Evolutionary conservation across 768 basidiomycete species (phyloP), one percentile per base, ranked within the genome.

Genomic region (Rossbeevera mucosa): DNA sequence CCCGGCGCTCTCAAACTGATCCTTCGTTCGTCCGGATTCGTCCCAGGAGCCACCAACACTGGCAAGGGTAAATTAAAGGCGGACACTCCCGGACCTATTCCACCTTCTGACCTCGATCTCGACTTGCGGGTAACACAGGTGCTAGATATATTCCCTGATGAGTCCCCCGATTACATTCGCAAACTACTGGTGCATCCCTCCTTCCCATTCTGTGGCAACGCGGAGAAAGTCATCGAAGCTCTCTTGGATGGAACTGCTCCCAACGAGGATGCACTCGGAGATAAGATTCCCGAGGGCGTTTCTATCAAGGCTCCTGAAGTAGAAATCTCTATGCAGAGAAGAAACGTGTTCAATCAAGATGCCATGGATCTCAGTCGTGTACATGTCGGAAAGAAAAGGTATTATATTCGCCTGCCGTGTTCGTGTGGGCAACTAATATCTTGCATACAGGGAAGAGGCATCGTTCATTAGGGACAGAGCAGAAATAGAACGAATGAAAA

Each of bases 341-440:
- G 72, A 45, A 97, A 95, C 55, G 73, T 89, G 0, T 94, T 88
- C 58, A 85, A 94, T 60, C 79, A 81, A 21, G 83, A 89, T 43
- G 64, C 66, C 16, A 78, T 95, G 66, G 88, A 95, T 62, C 53
- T 82, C 28, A 71, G 74, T 6, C 72, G 73, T 48, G 53, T 94
- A 21, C 74, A 74, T 22, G 54, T 85, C 7, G 90, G 88, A 30
- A 91, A 85, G 75, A 83, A 79, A 73, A 71, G 59, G 84, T 85
- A 56, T 8, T 78, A 61, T 18, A n/a, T 48, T 30, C 14, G 42
- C 29, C 45, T 47, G 16, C 11, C 8, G 24, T 29, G 24, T 29
- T 53, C 50, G 24, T 49, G 33, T 51, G 18, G 26, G 30, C 22
- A 51, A 20, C 48, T 57, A n/a, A 56, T 41, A 24, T 43, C 25